Conservation (phyloP, 2,329 filamentous ascomycete genomes). For the Pyrenochaeta sp. region DNA sequence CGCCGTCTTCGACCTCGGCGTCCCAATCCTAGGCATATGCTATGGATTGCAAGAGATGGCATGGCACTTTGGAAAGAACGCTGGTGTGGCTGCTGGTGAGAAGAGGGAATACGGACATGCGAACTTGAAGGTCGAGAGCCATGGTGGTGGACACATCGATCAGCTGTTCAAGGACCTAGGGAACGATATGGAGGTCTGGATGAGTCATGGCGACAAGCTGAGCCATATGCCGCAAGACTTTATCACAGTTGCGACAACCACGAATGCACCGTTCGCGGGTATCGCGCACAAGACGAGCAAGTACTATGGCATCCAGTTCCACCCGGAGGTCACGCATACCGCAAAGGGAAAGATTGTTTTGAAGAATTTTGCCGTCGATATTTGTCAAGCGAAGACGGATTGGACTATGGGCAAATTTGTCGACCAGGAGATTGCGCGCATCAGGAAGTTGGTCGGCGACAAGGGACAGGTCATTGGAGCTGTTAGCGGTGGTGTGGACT, state of each 20-base stretch:
- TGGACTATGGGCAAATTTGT: conserved; percentile 91
- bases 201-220: conserved; percentile 92
- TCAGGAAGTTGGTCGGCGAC: conserved; percentile 81
- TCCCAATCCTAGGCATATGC: conserved; percentile 70
- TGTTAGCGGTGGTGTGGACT: conserved; percentile 86
- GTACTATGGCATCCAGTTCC: conserved; percentile 86
- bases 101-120: conserved; percentile 77
- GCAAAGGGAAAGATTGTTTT: conserved; percentile 74
- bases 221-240: conserved; percentile 76
- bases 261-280: conserved; percentile 80
- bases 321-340: conserved; percentile 84
- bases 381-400: conserved; percentile 77
- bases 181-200: conserved; percentile 76
- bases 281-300: conserved; percentile 76
- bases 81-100: conserved; percentile 68
- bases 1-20: conserved; percentile 77
- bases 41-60: conserved; percentile 77
- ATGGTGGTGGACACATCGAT: conserved; percentile 70
- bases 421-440: conserved; percentile 80
- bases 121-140: conserved; percentile 67
- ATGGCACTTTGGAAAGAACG: conserved; percentile 70
- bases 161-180: conserved; percentile 80
- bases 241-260: conserved; percentile 74
- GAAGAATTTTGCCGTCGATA: conserved; percentile 82
- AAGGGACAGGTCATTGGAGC: conserved; percentile 83